Conservation (phyloP, 2,329 filamentous ascomycete species). For the Cladosporium halotolerans region DNA sequence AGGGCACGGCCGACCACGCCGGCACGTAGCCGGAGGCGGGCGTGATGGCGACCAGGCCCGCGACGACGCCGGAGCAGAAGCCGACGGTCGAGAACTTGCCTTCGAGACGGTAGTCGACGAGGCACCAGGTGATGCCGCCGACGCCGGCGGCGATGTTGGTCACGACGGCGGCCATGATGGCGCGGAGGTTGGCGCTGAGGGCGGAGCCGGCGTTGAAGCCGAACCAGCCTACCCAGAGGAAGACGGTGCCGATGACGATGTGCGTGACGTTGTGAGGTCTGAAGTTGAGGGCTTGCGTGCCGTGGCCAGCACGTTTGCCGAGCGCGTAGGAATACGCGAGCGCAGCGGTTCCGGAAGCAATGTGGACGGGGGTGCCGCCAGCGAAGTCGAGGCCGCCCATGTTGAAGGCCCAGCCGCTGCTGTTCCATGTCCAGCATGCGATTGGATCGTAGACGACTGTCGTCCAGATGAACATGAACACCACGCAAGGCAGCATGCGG, state of each 20-base stretch:
- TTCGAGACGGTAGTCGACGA: slow-evolving; percentile 82
- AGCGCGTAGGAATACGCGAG: slow-evolving; percentile 89
- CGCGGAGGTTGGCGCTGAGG: slow-evolving; percentile 72
- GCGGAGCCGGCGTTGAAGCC: slow-evolving; percentile 89
- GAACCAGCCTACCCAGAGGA: slow-evolving; percentile 94
- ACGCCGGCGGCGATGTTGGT: slow-evolving; percentile 81
- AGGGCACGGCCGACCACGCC: slow-evolving; percentile 75
- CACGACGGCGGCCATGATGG: slow-evolving; percentile 78
- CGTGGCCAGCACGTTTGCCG: slow-evolving; percentile 76
- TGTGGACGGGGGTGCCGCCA: slow-evolving; percentile 85
- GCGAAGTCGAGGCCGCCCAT: slow-evolving; percentile 84
- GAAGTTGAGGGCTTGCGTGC: slow-evolving; percentile 83
- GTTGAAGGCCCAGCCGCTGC: slow-evolving; percentile 69
- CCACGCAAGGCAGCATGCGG: slow-evolving; percentile 77
- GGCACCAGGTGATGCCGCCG: slow-evolving; percentile 82
- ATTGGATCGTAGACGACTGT: slow-evolving; percentile 89
- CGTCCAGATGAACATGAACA: slow-evolving; percentile 92
- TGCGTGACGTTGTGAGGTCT: slow-evolving; percentile 89
- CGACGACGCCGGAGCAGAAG: slow-evolving; percentile 85
- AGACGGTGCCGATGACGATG: slow-evolving; percentile 86
- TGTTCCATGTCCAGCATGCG: slow-evolving; percentile 93
- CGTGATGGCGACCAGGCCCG: slow-evolving; percentile 81
- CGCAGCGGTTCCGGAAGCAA: slow-evolving; percentile 76
- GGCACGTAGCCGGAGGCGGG: slow-evolving; percentile 82
- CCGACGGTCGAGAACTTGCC: slow-evolving; percentile 89